phyloP scores from a whole-genome alignment of 257 asterid genomes.

The Lycium ferocissimum region DNA sequence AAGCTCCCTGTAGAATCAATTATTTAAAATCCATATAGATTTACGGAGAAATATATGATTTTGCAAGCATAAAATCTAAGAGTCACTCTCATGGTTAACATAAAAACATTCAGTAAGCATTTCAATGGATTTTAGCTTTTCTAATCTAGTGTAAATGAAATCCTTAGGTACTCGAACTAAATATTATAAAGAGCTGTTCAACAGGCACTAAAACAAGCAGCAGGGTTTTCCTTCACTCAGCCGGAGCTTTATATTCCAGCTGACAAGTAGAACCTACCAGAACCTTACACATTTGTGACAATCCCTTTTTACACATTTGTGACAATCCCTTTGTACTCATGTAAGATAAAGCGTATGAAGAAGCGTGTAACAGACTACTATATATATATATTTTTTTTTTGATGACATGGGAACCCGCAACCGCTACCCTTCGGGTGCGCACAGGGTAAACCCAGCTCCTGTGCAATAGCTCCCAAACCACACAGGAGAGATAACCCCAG shows the following conservation, averaged over 20 bases:
- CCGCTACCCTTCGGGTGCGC: no score
- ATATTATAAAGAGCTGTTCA: background rate
- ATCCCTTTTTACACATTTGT: background rate
- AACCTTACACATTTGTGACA: background rate
- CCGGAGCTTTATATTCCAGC: background rate
- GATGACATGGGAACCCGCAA: no score
- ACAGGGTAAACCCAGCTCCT: no score
- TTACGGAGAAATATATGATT: background rate
- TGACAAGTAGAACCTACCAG: background rate
- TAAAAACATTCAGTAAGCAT: background rate
- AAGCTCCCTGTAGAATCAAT: background rate
- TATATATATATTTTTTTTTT: no score
- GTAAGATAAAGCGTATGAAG: background rate
- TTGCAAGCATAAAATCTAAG: background rate
- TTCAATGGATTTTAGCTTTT: background rate
- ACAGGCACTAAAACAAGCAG: background rate
- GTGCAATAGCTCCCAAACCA: no score
- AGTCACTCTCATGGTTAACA: background rate
- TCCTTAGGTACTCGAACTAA: background rate
- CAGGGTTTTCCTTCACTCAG: background rate
- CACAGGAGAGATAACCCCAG: no score
- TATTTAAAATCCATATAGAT: background rate
- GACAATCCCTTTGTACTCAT: background rate
- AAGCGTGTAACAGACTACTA: background rate
- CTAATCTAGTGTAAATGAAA: background rate